These are phyloP conservation scores for Flaveria linearis DNA, from an alignment of 129 eudicot species.

Conservation along the genomic window DNA sequence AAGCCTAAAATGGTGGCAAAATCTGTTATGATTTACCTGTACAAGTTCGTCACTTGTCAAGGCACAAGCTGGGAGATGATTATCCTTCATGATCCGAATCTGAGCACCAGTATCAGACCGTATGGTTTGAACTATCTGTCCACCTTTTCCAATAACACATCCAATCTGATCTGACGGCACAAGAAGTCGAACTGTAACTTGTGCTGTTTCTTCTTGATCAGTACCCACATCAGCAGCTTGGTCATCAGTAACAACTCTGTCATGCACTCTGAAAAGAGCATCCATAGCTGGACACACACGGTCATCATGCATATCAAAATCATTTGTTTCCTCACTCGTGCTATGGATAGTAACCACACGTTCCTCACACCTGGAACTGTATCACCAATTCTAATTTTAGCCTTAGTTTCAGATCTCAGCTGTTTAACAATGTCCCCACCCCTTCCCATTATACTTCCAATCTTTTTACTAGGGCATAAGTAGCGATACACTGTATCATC, in stretches of 20 bases:
- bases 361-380: slow-evolving; percentile 77
- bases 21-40: slow-evolving; percentile 54
- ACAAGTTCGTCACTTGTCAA: slow-evolving; percentile 85
- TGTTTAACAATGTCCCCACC: slow-evolving; percentile 98
- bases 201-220: slow-evolving; percentile 57
- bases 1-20: not conserved
- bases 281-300: slow-evolving; percentile 83
- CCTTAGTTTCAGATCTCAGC: slow-evolving; percentile 69
- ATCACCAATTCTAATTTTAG: slow-evolving; percentile 93
- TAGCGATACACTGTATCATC: slow-evolving; percentile 95
- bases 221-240: slow-evolving; percentile 49
- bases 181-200: slow-evolving; percentile 69
- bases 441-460: slow-evolving; percentile 94
- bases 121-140: slow-evolving; percentile 79
- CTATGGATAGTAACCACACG: slow-evolving; percentile 91
- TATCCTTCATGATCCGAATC: slow-evolving; percentile 85
- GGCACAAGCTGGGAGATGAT: slow-evolving; percentile 89
- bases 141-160: slow-evolving; percentile 95
- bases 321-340: slow-evolving; percentile 81
- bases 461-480: slow-evolving; percentile 78
- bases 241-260: slow-evolving; percentile 84
- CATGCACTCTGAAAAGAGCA: slow-evolving; percentile 88
- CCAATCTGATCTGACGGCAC: slow-evolving; percentile 98
- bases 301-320: slow-evolving; percentile 60
- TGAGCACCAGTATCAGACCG: slow-evolving; percentile 90